These are phyloP conservation scores for Microcyclospora pomicola DNA, from an alignment of 2,329 filamentous ascomycete genomes.

Conservation along the genomic window DNA sequence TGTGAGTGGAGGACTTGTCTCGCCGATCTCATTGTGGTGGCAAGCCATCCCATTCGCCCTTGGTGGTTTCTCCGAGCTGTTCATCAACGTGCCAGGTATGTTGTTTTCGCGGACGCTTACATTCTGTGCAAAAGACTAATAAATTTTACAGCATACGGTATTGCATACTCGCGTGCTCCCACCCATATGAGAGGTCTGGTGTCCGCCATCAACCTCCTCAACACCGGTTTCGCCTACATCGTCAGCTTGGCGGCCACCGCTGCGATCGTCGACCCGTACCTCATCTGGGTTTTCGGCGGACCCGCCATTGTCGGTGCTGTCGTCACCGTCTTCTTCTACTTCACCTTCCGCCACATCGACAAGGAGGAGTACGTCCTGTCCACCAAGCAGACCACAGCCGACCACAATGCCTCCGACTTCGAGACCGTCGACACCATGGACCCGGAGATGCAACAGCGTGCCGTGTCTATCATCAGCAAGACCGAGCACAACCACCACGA, in stretches of 20 bases:
- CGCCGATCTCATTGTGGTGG: slow-evolving; percentile 31
- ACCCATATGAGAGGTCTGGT: slow-evolving; percentile 30
- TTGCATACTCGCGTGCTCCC: slow-evolving; percentile 32
- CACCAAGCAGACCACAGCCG: slow-evolving; percentile 2
- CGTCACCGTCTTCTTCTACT: slow-evolving; percentile 33
- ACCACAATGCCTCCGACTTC: slow-evolving; percentile 2
- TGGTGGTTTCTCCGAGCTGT: slow-evolving; percentile 28
- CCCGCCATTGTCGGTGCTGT: slow-evolving; percentile 35
- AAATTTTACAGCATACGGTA: slow-evolving; percentile 25
- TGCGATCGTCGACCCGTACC: slow-evolving; percentile 27
- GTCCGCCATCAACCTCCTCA: slow-evolving; percentile 30
- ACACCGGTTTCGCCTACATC: slow-evolving; percentile 26
- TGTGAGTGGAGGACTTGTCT: slow-evolving; percentile 15
- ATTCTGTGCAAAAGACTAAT: not conserved
- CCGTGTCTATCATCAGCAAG: not conserved
- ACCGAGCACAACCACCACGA: not conserved
- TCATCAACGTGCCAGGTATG: slow-evolving; percentile 25
- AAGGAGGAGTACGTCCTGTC: slow-evolving; percentile 3
- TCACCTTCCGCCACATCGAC: slow-evolving; percentile 3
- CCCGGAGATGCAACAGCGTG: not conserved
- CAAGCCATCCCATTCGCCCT: slow-evolving; percentile 25
- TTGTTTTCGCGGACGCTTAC: not conserved
- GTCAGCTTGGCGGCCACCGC: slow-evolving; percentile 16
- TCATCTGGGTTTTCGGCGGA: slow-evolving; percentile 37
- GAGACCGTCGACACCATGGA: slow-evolving; percentile 2